Conservation (phyloP, 345 rosid genomes). For the Acer yangbiense region DNA sequence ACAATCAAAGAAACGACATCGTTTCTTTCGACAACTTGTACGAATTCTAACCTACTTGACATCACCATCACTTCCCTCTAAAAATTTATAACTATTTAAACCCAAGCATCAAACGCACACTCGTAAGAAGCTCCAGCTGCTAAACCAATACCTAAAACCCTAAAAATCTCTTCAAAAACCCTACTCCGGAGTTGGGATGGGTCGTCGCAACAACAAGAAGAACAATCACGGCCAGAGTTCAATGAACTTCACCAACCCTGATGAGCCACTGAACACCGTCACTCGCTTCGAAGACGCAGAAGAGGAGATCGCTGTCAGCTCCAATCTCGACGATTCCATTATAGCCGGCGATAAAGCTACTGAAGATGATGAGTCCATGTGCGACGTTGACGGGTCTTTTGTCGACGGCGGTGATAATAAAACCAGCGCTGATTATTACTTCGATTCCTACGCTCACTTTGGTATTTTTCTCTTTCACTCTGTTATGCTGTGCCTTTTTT, state of each 20-base stretch:
- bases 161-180: slow-evolving; percentile 11
- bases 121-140: background rate
- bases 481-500: background rate
- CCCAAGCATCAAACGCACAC: background rate
- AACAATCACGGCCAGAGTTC: slow-evolving; percentile 32
- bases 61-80: background rate
- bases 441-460: slow-evolving; percentile 97
- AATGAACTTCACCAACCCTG: slow-evolving; percentile 13
- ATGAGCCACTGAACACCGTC: slow-evolving; percentile 37
- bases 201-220: slow-evolving; percentile 37
- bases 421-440: slow-evolving; percentile 98
- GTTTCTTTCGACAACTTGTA: background rate
- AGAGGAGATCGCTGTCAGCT: slow-evolving; percentile 42
- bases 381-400: slow-evolving; percentile 41
- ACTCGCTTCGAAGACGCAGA: slow-evolving; percentile 56
- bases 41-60: background rate
- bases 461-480: slow-evolving; percentile 45
- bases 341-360: slow-evolving; percentile 33
- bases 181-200: slow-evolving; percentile 27
- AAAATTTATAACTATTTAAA: background rate
- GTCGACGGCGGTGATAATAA: slow-evolving; percentile 52
- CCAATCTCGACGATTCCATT: slow-evolving; percentile 39
- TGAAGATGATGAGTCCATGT: slow-evolving; percentile 60
- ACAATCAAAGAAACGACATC: background rate
- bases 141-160: slow-evolving; percentile 22